Percentiles rank a stretch among this genome's conserved stretches.
These are phyloP conservation scores for Antitrichia curtipendula DNA, from an alignment of 225 moss, liverwort and hornwort species.

Conservation along the genomic window DNA sequence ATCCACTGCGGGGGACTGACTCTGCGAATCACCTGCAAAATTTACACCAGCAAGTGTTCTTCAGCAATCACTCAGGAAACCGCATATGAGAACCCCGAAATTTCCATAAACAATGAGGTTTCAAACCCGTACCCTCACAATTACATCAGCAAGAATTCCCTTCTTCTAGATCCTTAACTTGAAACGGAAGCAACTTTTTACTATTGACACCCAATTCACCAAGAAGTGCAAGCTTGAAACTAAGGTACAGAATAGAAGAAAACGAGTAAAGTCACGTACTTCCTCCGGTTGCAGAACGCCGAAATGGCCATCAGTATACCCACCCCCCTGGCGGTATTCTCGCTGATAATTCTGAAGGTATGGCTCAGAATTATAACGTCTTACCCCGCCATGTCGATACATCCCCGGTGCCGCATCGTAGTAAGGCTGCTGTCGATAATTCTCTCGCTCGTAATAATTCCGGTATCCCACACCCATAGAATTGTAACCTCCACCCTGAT, in stretches of 20 bases:
- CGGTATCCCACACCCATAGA: background rate
- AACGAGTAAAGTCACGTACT: background rate
- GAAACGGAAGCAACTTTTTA: background rate
- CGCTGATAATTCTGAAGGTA: background rate
- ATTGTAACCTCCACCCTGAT: background rate
- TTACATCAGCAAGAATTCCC: background rate
- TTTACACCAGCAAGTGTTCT: background rate
- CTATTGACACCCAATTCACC: background rate
- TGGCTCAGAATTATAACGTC: background rate
- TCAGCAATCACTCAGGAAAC: background rate
- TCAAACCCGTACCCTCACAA: background rate
- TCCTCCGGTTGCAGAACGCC: background rate
- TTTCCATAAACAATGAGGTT: background rate
- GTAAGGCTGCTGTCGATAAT: background rate
- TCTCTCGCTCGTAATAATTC: background rate
- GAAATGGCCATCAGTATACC: background rate
- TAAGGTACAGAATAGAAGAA: background rate
- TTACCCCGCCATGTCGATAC: background rate
- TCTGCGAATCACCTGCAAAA: constrained; percentile 1
- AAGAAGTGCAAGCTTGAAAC: background rate
- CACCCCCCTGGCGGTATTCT: background rate
- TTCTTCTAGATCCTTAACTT: background rate
- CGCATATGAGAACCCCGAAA: background rate
- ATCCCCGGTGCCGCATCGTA: background rate
- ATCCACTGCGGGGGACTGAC: background rate